Evolutionary conservation across 2,329 filamentous ascomycete genomes (phyloP).

Genomic region (Colletotrichum chrysophilum): DNA sequence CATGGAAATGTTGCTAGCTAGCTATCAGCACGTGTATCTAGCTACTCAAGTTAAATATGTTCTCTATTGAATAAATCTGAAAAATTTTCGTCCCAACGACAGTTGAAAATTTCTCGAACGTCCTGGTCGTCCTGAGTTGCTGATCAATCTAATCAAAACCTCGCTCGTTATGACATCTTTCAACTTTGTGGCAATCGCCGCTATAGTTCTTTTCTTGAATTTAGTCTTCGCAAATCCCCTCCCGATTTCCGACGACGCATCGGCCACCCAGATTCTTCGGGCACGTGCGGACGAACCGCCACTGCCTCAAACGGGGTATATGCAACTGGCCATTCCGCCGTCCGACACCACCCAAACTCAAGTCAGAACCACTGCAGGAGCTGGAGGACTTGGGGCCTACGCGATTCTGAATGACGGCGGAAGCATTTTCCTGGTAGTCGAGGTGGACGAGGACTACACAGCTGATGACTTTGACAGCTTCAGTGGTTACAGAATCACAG

Average conservation of each 20-base stretch:
- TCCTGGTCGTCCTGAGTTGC: not conserved
- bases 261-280: not conserved
- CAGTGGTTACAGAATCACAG: not conserved
- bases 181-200: not conserved
- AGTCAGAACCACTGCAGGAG: not conserved
- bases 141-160: not conserved
- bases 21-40: not conserved
- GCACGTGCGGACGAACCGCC: not conserved
- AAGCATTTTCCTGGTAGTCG: not conserved
- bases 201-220: not conserved
- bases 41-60: not conserved
- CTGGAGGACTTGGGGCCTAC: not conserved
- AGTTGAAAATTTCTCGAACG: not conserved
- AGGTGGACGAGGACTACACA: not conserved
- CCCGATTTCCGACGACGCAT: not conserved
- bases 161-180: not conserved
- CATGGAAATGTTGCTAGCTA: not conserved
- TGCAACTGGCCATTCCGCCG: not conserved
- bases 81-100: not conserved
- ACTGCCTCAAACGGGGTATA: not conserved
- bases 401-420: not conserved
- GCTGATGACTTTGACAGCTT: not conserved
- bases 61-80: not conserved
- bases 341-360: not conserved
- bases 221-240: not conserved